These are phyloP conservation scores for Neurospora sp. DNA, from an alignment of 495 filamentous ascomycete genomes.

Conservation along the genomic window DNA sequence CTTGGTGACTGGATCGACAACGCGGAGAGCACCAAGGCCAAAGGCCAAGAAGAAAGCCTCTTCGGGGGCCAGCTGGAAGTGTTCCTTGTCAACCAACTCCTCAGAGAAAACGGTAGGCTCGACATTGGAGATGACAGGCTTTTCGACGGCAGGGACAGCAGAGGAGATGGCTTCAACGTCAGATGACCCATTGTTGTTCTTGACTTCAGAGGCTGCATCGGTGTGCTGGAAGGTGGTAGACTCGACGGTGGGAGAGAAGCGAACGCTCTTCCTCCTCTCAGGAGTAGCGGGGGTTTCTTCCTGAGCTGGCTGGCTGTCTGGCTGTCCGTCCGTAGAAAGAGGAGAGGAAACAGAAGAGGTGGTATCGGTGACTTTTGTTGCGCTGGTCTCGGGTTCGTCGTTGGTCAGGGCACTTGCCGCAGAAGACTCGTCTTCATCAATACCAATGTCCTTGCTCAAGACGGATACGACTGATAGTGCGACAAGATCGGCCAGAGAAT, in stretches of 20 bases:
- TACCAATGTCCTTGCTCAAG: background rate
- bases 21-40: conserved; percentile 62
- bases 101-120: background rate
- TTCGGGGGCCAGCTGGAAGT: conserved; percentile 79
- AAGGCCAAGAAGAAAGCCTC: conserved; percentile 91
- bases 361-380: background rate
- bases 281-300: background rate
- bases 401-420: background rate
- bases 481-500: conserved; percentile 15
- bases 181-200: background rate
- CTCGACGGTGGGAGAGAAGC: conserved; percentile 52
- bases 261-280: conserved; percentile 48
- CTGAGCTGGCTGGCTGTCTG: background rate
- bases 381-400: background rate
- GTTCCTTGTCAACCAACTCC: conserved; percentile 65
- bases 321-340: background rate
- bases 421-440: background rate
- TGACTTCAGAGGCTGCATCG: conserved; percentile 15
- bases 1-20: conserved; percentile 48
- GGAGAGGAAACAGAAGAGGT: conserved; percentile 1
- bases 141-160: background rate
- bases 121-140: background rate
- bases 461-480: conserved; percentile 1
- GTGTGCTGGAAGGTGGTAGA: conserved; percentile 42
- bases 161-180: background rate